A percentile compares a stretch with the other conserved stretches of the same genome.
Conservation (phyloP, 306 rosid genomes). For the Prinsepia uniflora region DNA sequence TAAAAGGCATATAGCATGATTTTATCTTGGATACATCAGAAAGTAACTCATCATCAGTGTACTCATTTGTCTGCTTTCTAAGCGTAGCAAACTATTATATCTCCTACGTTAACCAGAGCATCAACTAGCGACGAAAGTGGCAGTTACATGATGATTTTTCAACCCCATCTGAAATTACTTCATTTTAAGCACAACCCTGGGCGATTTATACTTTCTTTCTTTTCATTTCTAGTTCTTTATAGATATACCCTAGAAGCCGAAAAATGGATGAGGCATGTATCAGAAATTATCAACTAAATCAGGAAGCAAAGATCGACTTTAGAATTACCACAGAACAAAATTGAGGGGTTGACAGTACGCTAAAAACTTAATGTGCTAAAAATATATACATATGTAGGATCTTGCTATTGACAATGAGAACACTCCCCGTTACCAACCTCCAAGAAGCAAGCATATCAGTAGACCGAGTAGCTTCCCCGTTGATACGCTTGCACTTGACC, state of each 20-base stretch:
- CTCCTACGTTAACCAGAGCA: background rate
- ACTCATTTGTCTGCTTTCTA: background rate
- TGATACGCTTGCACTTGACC: background rate
- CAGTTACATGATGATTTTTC: background rate
- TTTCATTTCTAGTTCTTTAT: background rate
- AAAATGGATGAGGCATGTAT: background rate
- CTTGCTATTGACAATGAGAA: background rate
- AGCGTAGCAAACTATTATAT: background rate
- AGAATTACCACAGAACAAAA: background rate
- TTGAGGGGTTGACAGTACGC: background rate
- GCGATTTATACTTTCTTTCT: too few species aligned
- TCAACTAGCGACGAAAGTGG: background rate
- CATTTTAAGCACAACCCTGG: background rate
- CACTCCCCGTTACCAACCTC: background rate
- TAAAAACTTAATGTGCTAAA: background rate
- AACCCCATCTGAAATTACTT: background rate
- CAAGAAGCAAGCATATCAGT: background rate
- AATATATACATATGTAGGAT: background rate
- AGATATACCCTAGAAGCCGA: background rate
- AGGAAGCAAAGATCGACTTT: background rate
- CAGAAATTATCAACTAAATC: background rate
- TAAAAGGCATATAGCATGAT: background rate
- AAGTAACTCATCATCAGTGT: background rate
- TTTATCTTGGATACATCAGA: background rate
- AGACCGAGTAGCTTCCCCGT: slow-evolving; percentile 5